These are phyloP conservation scores for Madurella mycetomatis DNA, from an alignment of 2,329 filamentous ascomycete species.

Conservation along the genomic window DNA sequence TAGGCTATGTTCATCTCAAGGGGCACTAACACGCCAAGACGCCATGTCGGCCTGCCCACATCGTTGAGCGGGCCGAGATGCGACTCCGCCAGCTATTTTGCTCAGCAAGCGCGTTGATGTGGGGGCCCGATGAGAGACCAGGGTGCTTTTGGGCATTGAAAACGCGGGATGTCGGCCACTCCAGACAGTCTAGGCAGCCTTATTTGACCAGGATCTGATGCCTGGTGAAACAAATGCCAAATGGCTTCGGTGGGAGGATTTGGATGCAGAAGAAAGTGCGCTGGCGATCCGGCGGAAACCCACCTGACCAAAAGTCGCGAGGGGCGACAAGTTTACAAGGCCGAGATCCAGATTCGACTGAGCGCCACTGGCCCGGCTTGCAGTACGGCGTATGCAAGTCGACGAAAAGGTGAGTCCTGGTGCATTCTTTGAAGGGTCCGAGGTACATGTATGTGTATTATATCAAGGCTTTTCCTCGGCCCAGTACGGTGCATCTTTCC, in stretches of 20 bases:
- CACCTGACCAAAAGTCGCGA: conserved; percentile 18
- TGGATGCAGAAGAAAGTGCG: not conserved
- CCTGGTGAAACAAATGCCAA: not conserved
- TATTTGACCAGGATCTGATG: not conserved
- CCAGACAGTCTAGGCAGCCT: not conserved
- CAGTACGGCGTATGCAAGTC: conserved; percentile 23
- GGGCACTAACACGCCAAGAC: not conserved
- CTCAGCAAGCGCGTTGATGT: not conserved
- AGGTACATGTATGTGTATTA: no score
- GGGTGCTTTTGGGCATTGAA: conserved; percentile 5
- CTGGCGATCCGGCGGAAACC: not conserved
- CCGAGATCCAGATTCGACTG: conserved; percentile 2
- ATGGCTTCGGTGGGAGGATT: not conserved
- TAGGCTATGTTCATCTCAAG: no score
- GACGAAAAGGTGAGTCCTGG: conserved; percentile 20
- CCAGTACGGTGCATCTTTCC: no score
- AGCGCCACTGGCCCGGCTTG: conserved; percentile 23
- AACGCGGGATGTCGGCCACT: conserved; percentile 9
- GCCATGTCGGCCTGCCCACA: not conserved
- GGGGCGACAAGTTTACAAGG: conserved; percentile 8
- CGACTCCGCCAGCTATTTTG: no score
- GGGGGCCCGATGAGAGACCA: conserved; percentile 12
- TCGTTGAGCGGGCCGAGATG: not conserved
- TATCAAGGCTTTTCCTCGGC: no score
- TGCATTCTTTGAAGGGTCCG: no score